Base-by-base conservation (phyloP, 495 filamentous ascomycete species). In the Penicillium angulare region DNA sequence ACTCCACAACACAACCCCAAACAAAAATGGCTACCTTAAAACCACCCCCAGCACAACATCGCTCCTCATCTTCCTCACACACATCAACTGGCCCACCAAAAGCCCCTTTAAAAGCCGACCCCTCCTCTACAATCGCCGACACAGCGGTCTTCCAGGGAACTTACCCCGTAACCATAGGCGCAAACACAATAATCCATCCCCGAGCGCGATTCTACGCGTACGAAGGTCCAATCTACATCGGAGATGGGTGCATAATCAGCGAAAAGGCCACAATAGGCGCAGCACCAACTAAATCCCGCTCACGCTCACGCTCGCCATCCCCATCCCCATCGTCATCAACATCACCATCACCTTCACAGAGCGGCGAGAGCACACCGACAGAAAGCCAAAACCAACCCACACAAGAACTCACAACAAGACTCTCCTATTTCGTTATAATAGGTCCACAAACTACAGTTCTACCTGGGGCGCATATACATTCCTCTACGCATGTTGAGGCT, bases 171-270 rank as follows among this genome's bases (percentile, higher is more conserved):
- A 81, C 76, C 34, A 81, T 95, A 56, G 82, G 81, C 50, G 70
- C 80, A 27, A 81, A 87, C 61, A 84, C 81, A 13, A 80, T 96
- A n/a, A 73, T 96, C 48, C 91, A 96, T 69, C 91, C 91, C 1
- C 86, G 89, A 49, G 79, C 83, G 0, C 78, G 79, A 42, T 73
- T 96, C 57, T 83, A 86, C 57, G 83, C 87, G 1, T 73, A 77
- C 32, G 72, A 79, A 38, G 91, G 87, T 0, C 81, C 86, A 17
- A 79, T 96, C 26, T 80, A 74, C 7, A 80, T 96, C 39, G 88
- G 87, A 0, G 80, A 84, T 9, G 75, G 81, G 31, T 89, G 86
- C 65, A 85, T 93, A 27, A 79, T 96, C 39, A 79, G 83, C 53
- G 91, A 96, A 71, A 85, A 87, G 41, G 73, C 76, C 21, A 68